phyloP scores from a whole-genome alignment of 768 basidiomycete species.

The Paxillus rubicundulus region DNA sequence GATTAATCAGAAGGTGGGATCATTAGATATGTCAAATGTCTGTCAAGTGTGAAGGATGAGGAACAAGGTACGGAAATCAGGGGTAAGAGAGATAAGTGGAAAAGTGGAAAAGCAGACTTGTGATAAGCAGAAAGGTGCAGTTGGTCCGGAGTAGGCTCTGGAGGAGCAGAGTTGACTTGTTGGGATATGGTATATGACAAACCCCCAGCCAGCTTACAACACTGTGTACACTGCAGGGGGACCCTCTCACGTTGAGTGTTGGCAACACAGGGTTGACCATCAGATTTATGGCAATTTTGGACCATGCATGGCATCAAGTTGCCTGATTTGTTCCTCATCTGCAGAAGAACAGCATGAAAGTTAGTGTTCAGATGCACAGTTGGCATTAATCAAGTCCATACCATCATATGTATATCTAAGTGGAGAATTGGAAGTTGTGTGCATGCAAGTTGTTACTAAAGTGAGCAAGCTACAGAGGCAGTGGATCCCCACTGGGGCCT shows the following conservation, averaged over 20 bases:
- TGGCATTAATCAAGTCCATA: background rate
- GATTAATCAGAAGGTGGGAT: too few species aligned
- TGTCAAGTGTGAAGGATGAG: too few species aligned
- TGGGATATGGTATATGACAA: too few species aligned
- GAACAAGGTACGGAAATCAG: too few species aligned
- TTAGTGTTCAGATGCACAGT: background rate
- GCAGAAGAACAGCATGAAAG: background rate
- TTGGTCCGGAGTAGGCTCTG: too few species aligned
- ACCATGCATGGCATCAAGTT: background rate
- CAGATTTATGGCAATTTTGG: background rate
- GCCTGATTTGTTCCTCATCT: background rate
- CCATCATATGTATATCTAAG: background rate
- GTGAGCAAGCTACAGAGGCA: background rate
- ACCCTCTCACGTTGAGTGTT: background rate
- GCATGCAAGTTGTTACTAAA: background rate
- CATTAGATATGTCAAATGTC: too few species aligned
- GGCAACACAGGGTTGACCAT: background rate
- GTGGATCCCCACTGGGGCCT: background rate
- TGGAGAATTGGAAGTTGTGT: background rate
- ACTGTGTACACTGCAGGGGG: background rate
- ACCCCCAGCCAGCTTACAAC: background rate
- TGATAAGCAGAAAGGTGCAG: too few species aligned
- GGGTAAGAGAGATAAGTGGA: too few species aligned
- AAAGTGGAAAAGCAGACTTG: too few species aligned
- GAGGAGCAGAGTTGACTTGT: too few species aligned